Percentiles rank a stretch among this genome's conserved stretches.
These are phyloP conservation scores for Aspergillus melleus DNA, from an alignment of 2,329 filamentous ascomycete genomes.

Conservation along the genomic window DNA sequence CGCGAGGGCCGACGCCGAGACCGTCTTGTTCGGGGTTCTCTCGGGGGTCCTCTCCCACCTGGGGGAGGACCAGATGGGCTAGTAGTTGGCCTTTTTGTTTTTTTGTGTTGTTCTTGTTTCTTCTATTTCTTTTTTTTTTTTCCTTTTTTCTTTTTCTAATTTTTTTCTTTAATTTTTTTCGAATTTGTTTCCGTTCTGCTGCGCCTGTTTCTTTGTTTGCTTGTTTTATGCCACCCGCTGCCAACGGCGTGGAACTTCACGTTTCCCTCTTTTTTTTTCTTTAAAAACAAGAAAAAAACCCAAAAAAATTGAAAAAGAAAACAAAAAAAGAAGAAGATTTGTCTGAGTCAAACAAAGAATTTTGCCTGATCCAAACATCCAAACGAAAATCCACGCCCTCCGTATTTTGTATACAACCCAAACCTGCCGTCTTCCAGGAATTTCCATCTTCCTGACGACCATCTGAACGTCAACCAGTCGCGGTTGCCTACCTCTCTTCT, in stretches of 20 bases:
- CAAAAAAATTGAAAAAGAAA: background rate
- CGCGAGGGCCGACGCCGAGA: slow-evolving; percentile 10
- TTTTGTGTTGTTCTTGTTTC: background rate
- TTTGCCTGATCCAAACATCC: no score
- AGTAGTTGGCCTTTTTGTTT: background rate
- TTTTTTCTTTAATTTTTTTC: background rate
- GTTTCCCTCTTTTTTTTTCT: background rate
- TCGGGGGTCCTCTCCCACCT: slow-evolving; percentile 12
- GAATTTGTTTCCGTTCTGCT: background rate
- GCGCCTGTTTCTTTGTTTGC: background rate
- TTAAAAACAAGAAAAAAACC: background rate
- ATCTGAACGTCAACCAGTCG: no score
- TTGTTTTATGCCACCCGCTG: background rate
- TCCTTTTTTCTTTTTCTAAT: background rate
- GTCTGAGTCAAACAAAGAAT: background rate
- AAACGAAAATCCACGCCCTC: background rate
- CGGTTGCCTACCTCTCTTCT: no score
- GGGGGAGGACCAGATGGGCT: slow-evolving; percentile 6
- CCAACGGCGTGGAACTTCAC: background rate
- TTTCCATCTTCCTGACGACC: background rate
- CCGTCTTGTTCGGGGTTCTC: slow-evolving; percentile 8
- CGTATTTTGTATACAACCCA: background rate
- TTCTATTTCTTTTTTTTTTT: background rate
- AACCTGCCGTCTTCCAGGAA: background rate
- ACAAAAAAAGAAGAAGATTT: background rate